phyloP scores from a whole-genome alignment of 2,329 filamentous ascomycete genomes.

The Sporothrix sp. region DNA sequence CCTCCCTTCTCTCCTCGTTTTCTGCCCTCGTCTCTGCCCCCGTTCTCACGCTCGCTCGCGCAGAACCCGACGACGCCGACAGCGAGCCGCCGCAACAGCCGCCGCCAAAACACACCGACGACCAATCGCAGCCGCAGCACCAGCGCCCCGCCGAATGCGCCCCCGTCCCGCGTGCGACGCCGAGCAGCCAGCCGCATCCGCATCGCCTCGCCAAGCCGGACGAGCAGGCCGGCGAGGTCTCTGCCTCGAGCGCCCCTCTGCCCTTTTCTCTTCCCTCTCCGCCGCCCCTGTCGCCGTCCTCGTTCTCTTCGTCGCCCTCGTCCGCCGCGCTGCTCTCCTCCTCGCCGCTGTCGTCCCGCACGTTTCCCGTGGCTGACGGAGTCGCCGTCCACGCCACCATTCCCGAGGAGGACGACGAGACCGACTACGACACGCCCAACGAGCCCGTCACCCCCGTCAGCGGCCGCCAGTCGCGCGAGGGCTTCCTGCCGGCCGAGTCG shows the following conservation, averaged over 20 bases:
- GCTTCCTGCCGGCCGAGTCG: slow-evolving; percentile 34
- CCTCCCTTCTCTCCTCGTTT: background rate
- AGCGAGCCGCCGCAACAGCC: slow-evolving; percentile 11
- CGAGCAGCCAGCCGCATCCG: background rate
- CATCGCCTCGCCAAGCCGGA: background rate
- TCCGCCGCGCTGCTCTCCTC: slow-evolving; percentile 11
- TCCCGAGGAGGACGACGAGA: slow-evolving; percentile 49
- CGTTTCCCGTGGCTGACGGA: slow-evolving; percentile 30
- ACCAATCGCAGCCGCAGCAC: slow-evolving; percentile 9
- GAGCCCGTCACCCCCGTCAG: slow-evolving; percentile 55
- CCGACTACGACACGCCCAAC: slow-evolving; percentile 47
- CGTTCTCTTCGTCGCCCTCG: background rate
- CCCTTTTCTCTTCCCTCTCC: background rate
- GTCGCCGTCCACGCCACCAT: slow-evolving; percentile 42
- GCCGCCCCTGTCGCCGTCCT: too few relatives aligned
- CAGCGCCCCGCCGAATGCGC: background rate
- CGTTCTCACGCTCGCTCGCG: background rate
- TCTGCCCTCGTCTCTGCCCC: background rate
- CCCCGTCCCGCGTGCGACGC: background rate
- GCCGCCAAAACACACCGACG: background rate
- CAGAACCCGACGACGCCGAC: slow-evolving; percentile 17
- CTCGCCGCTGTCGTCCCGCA: slow-evolving; percentile 33
- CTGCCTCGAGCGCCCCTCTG: background rate
- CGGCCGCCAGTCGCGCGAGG: slow-evolving; percentile 44
- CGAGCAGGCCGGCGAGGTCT: background rate